phyloP scores from a whole-genome alignment of 1,139 yeast genomes.

The Diutina neorugosa region DNA sequence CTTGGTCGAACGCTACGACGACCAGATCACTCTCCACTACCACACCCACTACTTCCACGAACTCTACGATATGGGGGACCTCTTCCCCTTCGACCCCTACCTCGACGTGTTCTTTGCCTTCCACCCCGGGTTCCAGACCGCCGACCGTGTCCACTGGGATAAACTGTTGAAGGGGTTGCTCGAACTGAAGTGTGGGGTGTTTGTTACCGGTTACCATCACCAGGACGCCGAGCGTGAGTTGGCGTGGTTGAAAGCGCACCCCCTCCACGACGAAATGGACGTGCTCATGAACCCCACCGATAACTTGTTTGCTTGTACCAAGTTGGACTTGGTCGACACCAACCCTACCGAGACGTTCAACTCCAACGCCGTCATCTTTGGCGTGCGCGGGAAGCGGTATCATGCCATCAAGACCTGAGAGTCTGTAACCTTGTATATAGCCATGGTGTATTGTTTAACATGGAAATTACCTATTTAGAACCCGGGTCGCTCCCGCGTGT shows the following conservation, averaged over 20 bases:
- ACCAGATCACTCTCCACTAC: conserved; percentile 60
- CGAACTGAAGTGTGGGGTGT: conserved; percentile 87
- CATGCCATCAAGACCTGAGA: conserved; percentile 50
- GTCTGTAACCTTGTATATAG: conserved; percentile 9
- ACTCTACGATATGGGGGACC: conserved; percentile 80
- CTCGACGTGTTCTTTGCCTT: conserved; percentile 83
- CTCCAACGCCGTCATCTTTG: conserved; percentile 80
- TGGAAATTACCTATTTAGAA: not conserved
- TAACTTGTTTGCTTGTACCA: conserved; percentile 73
- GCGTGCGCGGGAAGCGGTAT: conserved; percentile 92
- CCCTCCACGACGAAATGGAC: conserved; percentile 53
- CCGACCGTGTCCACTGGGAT: conserved; percentile 73
- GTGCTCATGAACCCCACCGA: conserved; percentile 62
- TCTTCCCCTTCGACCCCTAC: conserved; percentile 96
- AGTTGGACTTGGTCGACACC: conserved; percentile 86
- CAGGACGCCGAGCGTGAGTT: conserved; percentile 61
- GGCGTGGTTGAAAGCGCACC: conserved; percentile 56
- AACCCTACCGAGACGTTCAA: conserved; percentile 90
- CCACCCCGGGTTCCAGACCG: conserved; percentile 91
- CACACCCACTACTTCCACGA: conserved; percentile 90
- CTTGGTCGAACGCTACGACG: conserved; percentile 62
- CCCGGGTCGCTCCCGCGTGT: not conserved
- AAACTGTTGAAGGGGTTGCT: conserved; percentile 75
- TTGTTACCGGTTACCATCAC: conserved; percentile 82
- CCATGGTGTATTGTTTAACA: not conserved